phyloP scores from a whole-genome alignment of 345 rosid species.

The Linum usitatissimum region DNA sequence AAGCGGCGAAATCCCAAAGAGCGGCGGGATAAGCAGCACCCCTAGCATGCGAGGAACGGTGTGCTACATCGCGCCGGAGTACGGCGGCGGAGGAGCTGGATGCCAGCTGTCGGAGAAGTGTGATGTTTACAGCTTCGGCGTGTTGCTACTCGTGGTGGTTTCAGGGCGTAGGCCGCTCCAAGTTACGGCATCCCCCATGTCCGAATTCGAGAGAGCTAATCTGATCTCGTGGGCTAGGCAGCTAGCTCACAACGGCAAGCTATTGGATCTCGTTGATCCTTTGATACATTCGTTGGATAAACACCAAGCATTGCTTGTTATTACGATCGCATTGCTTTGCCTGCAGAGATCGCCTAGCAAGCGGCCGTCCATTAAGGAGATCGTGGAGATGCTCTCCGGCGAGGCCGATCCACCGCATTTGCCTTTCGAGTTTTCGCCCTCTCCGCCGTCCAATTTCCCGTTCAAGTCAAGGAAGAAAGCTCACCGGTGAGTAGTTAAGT shows the following conservation, averaged over 20 bases:
- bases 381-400: constrained; percentile 6
- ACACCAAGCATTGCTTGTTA: constrained; percentile 56
- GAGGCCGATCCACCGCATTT: neutral
- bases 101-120: constrained; percentile 47
- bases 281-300: constrained; percentile 47
- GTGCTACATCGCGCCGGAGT: constrained; percentile 75
- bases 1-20: constrained; percentile 54
- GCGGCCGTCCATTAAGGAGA: constrained; percentile 1
- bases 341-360: constrained; percentile 2
- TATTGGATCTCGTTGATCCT: constrained; percentile 56
- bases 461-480: constrained; percentile 46
- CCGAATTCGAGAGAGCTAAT: constrained; percentile 77
- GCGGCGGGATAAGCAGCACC: constrained; percentile 69
- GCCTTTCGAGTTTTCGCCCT: neutral
- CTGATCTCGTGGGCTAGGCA: constrained; percentile 76
- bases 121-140: constrained; percentile 72
- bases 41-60: constrained; percentile 88
- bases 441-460: constrained; percentile 21
- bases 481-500: constrained; percentile 14
- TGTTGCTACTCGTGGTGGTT: constrained; percentile 49
- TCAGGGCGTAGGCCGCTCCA: constrained; percentile 70
- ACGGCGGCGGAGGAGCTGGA: constrained; percentile 46
- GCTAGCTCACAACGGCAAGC: constrained; percentile 51
- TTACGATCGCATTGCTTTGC: constrained; percentile 37
- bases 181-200: constrained; percentile 64